Percentiles rank a stretch among this genome's conserved stretches.
Conservation (phyloP, 2,329 filamentous ascomycete genomes). For the Nothopassalora personata region DNA sequence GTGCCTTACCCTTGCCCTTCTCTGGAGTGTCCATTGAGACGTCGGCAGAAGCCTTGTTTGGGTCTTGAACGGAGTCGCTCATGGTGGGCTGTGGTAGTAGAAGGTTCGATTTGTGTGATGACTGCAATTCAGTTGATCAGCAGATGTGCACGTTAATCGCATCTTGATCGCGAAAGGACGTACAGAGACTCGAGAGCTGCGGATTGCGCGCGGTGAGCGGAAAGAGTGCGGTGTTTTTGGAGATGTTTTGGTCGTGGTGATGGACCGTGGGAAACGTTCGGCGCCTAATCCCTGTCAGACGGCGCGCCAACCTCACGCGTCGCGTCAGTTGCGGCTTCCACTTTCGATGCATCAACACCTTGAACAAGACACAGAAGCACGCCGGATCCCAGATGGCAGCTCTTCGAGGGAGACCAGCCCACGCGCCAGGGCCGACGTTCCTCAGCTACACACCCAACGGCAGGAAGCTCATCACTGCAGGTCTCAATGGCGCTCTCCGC, state of each 20-base stretch:
- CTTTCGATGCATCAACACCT: no score
- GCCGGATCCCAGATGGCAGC: slow-evolving; percentile 24
- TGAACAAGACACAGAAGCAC: no score
- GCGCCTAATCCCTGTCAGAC: neutral
- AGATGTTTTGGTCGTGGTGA: neutral
- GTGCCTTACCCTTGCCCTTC: slow-evolving; percentile 87
- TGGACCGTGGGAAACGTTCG: neutral
- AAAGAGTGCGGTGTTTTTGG: neutral
- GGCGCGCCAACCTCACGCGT: neutral
- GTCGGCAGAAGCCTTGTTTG: slow-evolving; percentile 23
- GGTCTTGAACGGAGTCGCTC: slow-evolving; percentile 26
- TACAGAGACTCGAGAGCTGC: neutral
- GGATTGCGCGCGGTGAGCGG: neutral
- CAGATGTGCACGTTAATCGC: neutral
- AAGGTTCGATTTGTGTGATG: neutral
- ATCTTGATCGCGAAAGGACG: neutral
- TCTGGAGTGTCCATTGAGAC: slow-evolving; percentile 44
- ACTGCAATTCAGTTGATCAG: neutral
- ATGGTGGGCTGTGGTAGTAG: slow-evolving; percentile 15
- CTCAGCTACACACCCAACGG: slow-evolving; percentile 88
- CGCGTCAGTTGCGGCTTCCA: neutral
- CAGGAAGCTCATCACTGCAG: slow-evolving; percentile 79
- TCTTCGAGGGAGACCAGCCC: slow-evolving; percentile 58
- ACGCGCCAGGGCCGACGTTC: slow-evolving; percentile 81
- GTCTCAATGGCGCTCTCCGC: slow-evolving; percentile 87